Conservation (phyloP, 148 eudicot genomes). For the Chenopodium album region DNA sequence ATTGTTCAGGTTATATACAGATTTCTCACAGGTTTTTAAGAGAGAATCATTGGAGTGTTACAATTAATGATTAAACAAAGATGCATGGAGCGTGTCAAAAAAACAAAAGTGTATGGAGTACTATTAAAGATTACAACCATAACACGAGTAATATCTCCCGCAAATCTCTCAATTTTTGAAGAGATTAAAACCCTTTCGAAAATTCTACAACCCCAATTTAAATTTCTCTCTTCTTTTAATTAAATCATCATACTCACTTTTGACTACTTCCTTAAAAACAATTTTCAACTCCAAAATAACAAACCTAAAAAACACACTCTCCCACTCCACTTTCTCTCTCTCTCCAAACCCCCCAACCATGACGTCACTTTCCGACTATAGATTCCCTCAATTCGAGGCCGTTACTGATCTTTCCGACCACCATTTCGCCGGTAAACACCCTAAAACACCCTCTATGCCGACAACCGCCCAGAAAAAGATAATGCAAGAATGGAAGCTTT, state of each 20-base stretch:
- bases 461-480: conserved; percentile 37
- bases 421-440: conserved; percentile 23
- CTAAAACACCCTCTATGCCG: neutral
- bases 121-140: no score
- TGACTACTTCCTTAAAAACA: neutral
- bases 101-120: no score
- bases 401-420: conserved; percentile 47
- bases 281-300: no score
- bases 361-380: conserved; percentile 4
- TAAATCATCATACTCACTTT: neutral
- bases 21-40: no score
- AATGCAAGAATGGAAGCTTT: conserved; percentile 72
- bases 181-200: no score
- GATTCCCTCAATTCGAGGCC: conserved; percentile 54
- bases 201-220: no score
- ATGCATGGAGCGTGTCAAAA: no score
- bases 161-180: no score
- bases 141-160: no score
- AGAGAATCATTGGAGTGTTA: no score
- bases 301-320: neutral
- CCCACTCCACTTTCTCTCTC: neutral
- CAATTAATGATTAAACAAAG: no score
- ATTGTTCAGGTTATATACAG: no score
- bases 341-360: neutral
- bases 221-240: neutral